Base-by-base conservation (phyloP, 306 rosid genomes). In the Medicago lupulina region DNA sequence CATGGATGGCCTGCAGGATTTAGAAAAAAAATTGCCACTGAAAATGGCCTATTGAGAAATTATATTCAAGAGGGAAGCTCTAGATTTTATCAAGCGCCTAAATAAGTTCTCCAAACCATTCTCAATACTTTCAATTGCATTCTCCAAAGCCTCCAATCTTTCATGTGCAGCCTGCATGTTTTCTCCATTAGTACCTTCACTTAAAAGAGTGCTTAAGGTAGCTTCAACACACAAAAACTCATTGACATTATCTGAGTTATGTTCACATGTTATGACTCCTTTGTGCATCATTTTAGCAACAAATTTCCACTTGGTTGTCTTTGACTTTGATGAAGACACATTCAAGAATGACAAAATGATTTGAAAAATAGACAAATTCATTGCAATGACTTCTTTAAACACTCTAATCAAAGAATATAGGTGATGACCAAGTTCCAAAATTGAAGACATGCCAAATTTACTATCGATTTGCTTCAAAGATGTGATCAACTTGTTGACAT, bases 21-120 rank as follows among this genome's bases (percentile, higher is more conserved):
- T 10, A 40, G n/a, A 4, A 6, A 41, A 65, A 17, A 18, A 38
- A 17, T 9, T 36, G 15, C 16, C 14, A 65, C 5, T 17, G 23
- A 39, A 40, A 40, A 41, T 7, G 2, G 2, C 21, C 38, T 21
- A 67, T 67, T 67, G 55, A 44, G 72, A 67, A 0, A 43, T 43
- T 43, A 67, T 43, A 16, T 67, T 67, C 72, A 67, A 67, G 13
- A 67, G 38, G 19, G 55, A 67, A 11, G 72, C 6, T 67, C 55
- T 67, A 43, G 72, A 11, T 67, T 67, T 67, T 43, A 67, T 67
- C 55, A 67, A 67, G 0, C 72, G 72, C 54, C 55, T 67, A 43
- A 43, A 67, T 43, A 67, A 67, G 17, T 41, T 67, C 13, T 67
- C 72, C 19, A 43, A 43, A 19, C 39, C 72, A 67, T 12, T 67